Evolutionary conservation across 1,139 yeast species (phyloP).

Genomic region (Saccharomycopsis crataegensis): DNA sequence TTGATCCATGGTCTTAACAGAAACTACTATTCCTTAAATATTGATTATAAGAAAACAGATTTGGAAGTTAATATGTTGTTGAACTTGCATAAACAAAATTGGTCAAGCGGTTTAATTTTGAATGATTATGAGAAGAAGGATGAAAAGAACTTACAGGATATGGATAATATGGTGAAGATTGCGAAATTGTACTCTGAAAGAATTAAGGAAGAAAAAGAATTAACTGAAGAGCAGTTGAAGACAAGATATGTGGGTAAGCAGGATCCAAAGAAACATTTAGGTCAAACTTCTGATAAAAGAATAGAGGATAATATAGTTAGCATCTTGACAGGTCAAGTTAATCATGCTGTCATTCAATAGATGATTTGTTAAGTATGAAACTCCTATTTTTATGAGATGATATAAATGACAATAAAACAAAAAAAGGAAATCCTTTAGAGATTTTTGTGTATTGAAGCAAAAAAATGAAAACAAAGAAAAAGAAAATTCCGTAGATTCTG

Average conservation of each 20-base stretch:
- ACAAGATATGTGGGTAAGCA: slow-evolving; percentile 97
- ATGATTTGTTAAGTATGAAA: too few relatives aligned
- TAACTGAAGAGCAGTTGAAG: slow-evolving; percentile 80
- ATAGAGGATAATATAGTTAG: slow-evolving; percentile 89
- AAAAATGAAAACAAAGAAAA: background rate
- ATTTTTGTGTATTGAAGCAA: background rate
- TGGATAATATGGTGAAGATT: slow-evolving; percentile 76
- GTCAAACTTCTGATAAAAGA: slow-evolving; percentile 77
- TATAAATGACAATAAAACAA: background rate
- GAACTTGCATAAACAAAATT: slow-evolving; percentile 88
- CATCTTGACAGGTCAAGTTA: slow-evolving; percentile 80
- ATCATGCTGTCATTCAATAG: slow-evolving; percentile 71
- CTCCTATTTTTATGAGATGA: background rate
- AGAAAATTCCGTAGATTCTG: background rate
- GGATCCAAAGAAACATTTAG: slow-evolving; percentile 95
- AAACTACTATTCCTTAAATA: slow-evolving; percentile 91
- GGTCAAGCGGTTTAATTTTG: slow-evolving; percentile 90
- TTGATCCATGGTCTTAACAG: slow-evolving; percentile 95
- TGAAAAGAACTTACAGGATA: slow-evolving; percentile 62
- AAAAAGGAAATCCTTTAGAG: too few relatives aligned
- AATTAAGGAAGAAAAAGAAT: slow-evolving; percentile 87
- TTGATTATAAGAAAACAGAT: slow-evolving; percentile 88
- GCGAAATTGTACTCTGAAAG: slow-evolving; percentile 88
- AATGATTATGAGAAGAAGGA: slow-evolving; percentile 75
- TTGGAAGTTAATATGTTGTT: slow-evolving; percentile 91